Evolutionary conservation across 2,329 filamentous ascomycete genomes (phyloP).

Genomic region (Colletotrichum sp.): DNA sequence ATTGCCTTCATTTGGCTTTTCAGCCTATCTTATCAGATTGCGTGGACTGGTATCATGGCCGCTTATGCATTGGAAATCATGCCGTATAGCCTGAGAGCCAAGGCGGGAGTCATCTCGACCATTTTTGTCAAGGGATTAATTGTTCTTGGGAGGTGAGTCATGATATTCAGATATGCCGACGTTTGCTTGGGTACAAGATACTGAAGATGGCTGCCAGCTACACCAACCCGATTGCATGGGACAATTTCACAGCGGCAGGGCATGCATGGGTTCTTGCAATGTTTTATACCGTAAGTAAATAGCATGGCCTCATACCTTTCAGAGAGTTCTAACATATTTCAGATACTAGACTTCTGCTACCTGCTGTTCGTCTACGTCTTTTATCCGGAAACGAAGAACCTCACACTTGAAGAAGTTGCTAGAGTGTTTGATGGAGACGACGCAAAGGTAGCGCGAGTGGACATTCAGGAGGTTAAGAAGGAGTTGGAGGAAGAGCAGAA

Average conservation of each 20-base stretch:
- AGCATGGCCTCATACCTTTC: fast-evolving
- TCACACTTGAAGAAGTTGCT: neutral
- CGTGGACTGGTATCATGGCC: neutral
- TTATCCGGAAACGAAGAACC: neutral
- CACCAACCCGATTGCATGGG: neutral
- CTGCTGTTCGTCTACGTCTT: neutral
- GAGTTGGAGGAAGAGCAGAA: neutral
- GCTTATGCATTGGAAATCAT: neutral
- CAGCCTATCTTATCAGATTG: neutral
- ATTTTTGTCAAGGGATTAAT: neutral
- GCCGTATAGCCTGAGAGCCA: neutral
- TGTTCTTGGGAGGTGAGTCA: neutral
- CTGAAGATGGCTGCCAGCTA: neutral
- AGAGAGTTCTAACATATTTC: neutral
- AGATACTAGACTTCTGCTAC: neutral
- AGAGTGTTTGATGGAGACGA: neutral
- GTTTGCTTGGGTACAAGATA: neutral
- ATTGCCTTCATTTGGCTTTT: neutral
- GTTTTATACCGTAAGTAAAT: neutral
- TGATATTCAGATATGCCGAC: fast-evolving
- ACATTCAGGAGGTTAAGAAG: neutral
- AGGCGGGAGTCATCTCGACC: neutral
- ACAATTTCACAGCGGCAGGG: neutral
- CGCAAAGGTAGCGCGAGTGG: neutral
- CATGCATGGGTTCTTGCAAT: neutral